Evolutionary conservation across 73 alveolate genomes (phyloP), one percentile per base, ranked within the genome.

Genomic region (Paramecium primaurelia): DNA sequence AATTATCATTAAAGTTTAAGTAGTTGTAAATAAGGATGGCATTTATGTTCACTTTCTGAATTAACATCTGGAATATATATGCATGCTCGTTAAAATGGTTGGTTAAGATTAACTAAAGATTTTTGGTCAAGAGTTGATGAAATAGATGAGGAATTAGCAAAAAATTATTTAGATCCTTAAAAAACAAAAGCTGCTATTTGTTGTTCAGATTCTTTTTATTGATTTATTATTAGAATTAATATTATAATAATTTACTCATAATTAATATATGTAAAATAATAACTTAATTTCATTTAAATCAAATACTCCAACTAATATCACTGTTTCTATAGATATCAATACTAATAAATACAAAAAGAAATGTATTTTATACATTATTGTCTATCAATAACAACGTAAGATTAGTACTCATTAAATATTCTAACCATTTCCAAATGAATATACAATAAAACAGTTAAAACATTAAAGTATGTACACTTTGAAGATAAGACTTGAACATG

Each of bases 101-200:
- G 91, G 91, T 42, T 80, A 28, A 14, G 91, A 12, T 26, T 80
- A 36, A 80, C 91, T 10, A 80, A 47, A 25, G 91, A 80, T 26
- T 26, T 80, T 26, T 80, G 91, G 91, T 26, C 73, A 18, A 80
- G 91, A 80, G 51, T 80, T 0, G 91, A 80, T 80, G 91, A 80
- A 49, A 80, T 80, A 8, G 91, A 80, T 80, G 36, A 80, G 7
- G 71, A 80, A 80, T 22, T 80, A 34, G 91, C 91, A 2, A 80
- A 80, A 14, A 80, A 80, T 16, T 80, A 80, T 47, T 47, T 77
- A 12, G 90, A 77, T 77, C 90, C 90, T 20, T 16, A 77, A 45
- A 42, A 22, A 42, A 77, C 71, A 6, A 77, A 77, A 30, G 90
- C 90, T 42, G 90, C 90, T 9, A 77, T 77, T 18, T 77, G 90